Conservation (phyloP, 2,329 filamentous ascomycete genomes). For the Claviceps lovelessii region DNA sequence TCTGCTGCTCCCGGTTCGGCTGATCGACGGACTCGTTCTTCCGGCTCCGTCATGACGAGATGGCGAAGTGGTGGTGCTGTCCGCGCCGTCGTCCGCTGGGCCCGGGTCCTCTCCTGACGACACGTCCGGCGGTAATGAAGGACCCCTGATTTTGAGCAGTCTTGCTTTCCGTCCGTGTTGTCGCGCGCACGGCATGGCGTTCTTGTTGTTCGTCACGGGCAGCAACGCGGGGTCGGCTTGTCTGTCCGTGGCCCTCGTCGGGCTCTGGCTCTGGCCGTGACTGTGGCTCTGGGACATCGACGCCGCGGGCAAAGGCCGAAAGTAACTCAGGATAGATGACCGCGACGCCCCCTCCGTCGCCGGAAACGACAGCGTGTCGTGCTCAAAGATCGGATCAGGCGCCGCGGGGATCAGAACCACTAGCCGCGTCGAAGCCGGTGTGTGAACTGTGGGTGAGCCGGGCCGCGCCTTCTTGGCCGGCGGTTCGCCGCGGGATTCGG, state of each 20-base stretch:
- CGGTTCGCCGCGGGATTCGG: conserved; percentile 13
- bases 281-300: neutral
- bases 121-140: conserved; percentile 7
- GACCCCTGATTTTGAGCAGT: conserved; percentile 16
- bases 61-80: neutral
- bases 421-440: neutral
- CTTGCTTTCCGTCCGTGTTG: conserved; percentile 12
- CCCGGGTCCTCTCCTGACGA: neutral
- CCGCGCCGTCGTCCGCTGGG: conserved; percentile 1
- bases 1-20: neutral
- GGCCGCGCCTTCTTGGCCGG: conserved; percentile 14
- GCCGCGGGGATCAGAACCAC: neutral
- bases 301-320: conserved; percentile 18
- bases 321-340: conserved; percentile 27
- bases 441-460: neutral
- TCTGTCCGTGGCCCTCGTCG: neutral
- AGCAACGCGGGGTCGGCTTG: conserved; percentile 5
- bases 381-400: neutral
- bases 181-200: neutral
- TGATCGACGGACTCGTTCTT: neutral
- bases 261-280: neutral
- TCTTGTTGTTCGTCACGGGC: conserved; percentile 6
- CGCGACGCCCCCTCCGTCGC: conserved; percentile 4
- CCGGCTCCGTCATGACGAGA: neutral
- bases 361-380: neutral